Evolutionary conservation across 805 yeast species (phyloP), one percentile per base, ranked within the genome.

Genomic region (Teunomyces stri): DNA sequence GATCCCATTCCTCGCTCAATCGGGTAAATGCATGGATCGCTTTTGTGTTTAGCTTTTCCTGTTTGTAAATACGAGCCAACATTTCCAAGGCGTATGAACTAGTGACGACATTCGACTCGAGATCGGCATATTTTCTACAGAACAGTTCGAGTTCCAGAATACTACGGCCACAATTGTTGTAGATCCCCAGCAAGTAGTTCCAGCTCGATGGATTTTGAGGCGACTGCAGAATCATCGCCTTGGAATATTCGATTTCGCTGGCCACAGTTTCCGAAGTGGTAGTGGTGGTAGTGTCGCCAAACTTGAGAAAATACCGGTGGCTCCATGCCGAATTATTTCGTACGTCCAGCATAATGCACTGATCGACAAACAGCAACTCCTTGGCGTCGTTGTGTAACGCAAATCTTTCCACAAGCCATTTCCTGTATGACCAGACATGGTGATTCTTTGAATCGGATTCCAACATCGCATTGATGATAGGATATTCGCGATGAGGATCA

Each of bases 251-350:
- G 2, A 85, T 58, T 58, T 91, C 97, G 3, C 57, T 56, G 0
- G 65, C 59, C 3, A 76, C 51, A 4, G 55, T 42, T 4, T 49
- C 52, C 4, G 4, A 18, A 2, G 50, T 51, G 6, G 42, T 54
- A 1, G 52, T 55, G 51, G 22, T 25, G 54, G 16, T 30, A 7
- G 39, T 50, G 15, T 25, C 11, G 49, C 66, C 64, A 44, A 69
- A 68, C 34, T 74, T 55, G 9, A 86, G 65, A 54, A 84, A 88
- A 68, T 73, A 87, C 45, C 97, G 75, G 65, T 88, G 95, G 49
- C 83, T 79, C 99, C 99, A 94, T 0, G 95, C 96, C 43, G 96
- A 86, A 64, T 94, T 94, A 68, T 94, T 94, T 56, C 89, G 73
- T 6, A 88, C 79, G 64, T 94, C 99, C 6, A 68, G 58, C 2